Base-by-base conservation (phyloP, 1,284 basidiomycete genomes). In the Apiotrichum gracile region DNA sequence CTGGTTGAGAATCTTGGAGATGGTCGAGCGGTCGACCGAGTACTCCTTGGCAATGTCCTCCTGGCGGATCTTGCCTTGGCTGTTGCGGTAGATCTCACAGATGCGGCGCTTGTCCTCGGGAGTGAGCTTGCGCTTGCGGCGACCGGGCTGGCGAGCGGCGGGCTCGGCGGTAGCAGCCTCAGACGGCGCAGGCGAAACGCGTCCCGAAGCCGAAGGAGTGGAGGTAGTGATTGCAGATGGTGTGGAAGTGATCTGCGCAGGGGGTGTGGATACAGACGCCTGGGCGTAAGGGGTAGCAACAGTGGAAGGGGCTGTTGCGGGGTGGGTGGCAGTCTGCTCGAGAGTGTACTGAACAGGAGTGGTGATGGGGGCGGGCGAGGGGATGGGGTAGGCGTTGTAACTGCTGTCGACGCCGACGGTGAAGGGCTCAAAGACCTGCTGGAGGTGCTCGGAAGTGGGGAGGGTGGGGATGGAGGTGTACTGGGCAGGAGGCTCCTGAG, bases 31-130 rank as follows among this genome's bases (percentile, higher is more conserved):
- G 55, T 61, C 58, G 39, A 61, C 58, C n/a, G 55, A 57, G 48
- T 61, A 61, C 42, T 61, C 55, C 48, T 61, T 57, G 13, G 58
- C 58, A 48, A 61, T 57, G 51, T 61, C 58, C 52, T 61, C 58
- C 46, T 61, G 58, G 35, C 58, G 55, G 29, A 61, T 57, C 52
- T 57, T 57, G 47, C 58, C 58, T 41, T 61, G 58, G 45, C 55
- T 54, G 50, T 54, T 57, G 47, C 55, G 55, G 52, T 61, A 61
- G 34, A 57, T 57, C 37, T 61, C 52, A 31, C 58, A 61, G 38
- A 61, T 61, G 44, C 55, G 52, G 26, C 58, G 58, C 55, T 61
- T 61, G 55, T 61, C 58, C 52, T 61, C 58, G 31, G 58, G 55
- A 3, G 55, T 61, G 27, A 61, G 55, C 51, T 61, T 61, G 51